phyloP scores from a whole-genome alignment of 2,329 filamentous ascomycete species.

The Teratosphaeriaceae sp. region DNA sequence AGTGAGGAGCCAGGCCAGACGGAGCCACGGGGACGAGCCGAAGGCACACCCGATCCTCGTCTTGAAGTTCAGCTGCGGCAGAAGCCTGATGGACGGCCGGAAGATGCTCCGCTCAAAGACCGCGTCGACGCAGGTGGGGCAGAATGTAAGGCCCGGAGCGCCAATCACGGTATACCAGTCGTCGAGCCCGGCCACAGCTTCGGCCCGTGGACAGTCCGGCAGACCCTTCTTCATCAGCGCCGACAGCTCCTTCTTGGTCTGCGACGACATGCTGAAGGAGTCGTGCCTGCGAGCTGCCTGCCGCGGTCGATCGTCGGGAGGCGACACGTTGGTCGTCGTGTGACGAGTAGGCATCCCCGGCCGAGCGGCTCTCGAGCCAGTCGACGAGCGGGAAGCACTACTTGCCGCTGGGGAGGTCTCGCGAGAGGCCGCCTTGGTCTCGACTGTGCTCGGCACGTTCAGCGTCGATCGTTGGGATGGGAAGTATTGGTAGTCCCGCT shows the following conservation, averaged over 20 bases:
- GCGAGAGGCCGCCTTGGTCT: slow-evolving; percentile 12
- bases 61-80: slow-evolving; percentile 51
- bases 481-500: slow-evolving; percentile 35
- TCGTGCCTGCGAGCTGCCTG: slow-evolving; percentile 5
- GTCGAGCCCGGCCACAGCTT: slow-evolving; percentile 55
- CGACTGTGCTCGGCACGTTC: slow-evolving; percentile 11
- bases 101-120: slow-evolving; percentile 65
- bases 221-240: slow-evolving; percentile 38
- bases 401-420: slow-evolving; percentile 14
- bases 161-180: slow-evolving; percentile 78
- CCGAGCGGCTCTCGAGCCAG: slow-evolving; percentile 1
- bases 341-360: slow-evolving; percentile 9
- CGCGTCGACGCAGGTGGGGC: slow-evolving; percentile 68
- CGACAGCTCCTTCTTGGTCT: slow-evolving; percentile 40
- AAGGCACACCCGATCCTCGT: slow-evolving; percentile 68
- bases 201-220: slow-evolving; percentile 62
- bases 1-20: slow-evolving; percentile 76
- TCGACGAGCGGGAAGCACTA: slow-evolving; percentile 7
- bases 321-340: slow-evolving; percentile 9
- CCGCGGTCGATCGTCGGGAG: slow-evolving; percentile 7
- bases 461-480: slow-evolving; percentile 12
- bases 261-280: slow-evolving; percentile 18
- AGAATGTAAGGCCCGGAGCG: slow-evolving; percentile 69
- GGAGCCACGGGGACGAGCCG: slow-evolving; percentile 67
- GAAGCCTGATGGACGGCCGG: slow-evolving; percentile 57